These are phyloP conservation scores for Penicillium sumatraense DNA, from an alignment of 2,329 filamentous ascomycete species.

Conservation along the genomic window DNA sequence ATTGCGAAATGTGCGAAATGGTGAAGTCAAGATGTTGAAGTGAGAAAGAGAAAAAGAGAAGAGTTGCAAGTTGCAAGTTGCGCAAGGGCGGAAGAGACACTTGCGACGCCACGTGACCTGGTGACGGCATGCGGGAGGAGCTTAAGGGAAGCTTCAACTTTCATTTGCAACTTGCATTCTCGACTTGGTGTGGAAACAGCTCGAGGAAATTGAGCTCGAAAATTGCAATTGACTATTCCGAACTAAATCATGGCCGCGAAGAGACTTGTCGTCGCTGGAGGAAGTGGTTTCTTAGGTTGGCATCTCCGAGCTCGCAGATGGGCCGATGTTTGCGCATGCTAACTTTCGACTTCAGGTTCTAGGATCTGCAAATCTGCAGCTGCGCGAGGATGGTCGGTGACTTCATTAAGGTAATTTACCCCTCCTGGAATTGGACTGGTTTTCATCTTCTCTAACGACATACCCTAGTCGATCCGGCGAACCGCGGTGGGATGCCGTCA, in stretches of 20 bases:
- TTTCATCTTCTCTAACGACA: constrained; percentile 10
- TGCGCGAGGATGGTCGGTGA: constrained; percentile 86
- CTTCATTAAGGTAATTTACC: constrained; percentile 76
- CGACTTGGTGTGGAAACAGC: no score
- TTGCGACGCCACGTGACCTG: constrained; percentile 28
- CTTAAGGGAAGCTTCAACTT: no score
- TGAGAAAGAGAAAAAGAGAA: no score
- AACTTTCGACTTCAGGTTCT: constrained; percentile 52
- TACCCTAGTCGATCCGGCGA: constrained; percentile 78
- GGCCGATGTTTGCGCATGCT: constrained; percentile 6
- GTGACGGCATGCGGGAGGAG: constrained; percentile 26
- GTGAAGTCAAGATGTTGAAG: neutral
- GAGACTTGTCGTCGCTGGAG: constrained; percentile 87
- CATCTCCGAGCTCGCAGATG: constrained; percentile 5
- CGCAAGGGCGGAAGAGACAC: constrained; percentile 8
- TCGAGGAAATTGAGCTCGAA: no score
- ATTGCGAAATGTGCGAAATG: constrained; percentile 36
- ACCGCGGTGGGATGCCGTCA: constrained; percentile 80
- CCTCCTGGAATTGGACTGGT: neutral
- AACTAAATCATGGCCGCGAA: constrained; percentile 71
- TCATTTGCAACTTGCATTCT: no score
- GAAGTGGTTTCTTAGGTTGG: constrained; percentile 84
- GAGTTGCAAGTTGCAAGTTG: no score
- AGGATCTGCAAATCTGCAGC: constrained; percentile 92
- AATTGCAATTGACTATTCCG: no score